Conservation (phyloP, 257 asterid genomes). For the Capsicum rhomboideum region DNA sequence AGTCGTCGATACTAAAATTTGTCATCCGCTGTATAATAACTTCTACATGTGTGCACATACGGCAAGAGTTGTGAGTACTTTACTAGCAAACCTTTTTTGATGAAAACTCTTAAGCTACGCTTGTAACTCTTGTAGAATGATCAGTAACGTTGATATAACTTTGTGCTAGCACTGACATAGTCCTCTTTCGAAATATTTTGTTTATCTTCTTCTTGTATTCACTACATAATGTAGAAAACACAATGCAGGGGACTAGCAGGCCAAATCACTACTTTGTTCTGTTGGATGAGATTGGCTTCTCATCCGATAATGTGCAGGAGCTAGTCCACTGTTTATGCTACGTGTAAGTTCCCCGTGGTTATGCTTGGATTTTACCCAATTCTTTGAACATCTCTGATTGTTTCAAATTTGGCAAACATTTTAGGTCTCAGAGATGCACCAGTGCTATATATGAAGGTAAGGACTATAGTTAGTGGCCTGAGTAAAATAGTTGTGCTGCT, state of each 20-base stretch:
- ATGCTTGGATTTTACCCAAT: background rate
- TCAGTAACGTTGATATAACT: background rate
- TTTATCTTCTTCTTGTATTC: background rate
- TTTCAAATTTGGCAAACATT: background rate
- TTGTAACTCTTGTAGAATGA: background rate
- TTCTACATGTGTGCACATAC: constrained; percentile 12
- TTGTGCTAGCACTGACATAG: background rate
- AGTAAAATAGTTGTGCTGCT: background rate
- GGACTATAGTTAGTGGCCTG: background rate
- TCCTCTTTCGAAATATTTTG: background rate
- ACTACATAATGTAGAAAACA: background rate
- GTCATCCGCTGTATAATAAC: constrained; percentile 5
- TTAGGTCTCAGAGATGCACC: constrained; percentile 45
- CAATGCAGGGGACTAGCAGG: constrained; percentile 38
- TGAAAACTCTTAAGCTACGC: background rate
- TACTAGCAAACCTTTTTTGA: background rate
- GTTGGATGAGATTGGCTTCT: constrained; percentile 38
- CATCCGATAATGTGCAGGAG: constrained; percentile 39
- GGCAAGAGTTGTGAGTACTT: background rate
- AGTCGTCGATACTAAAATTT: constrained; percentile 11
- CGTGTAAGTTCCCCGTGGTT: constrained; percentile 11
- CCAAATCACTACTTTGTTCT: constrained; percentile 44
- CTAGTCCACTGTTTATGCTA: constrained; percentile 33
- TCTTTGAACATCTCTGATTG: background rate
- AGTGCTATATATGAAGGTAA: constrained; percentile 43